Base-by-base conservation (phyloP, 192 early-diverging fungal genomes). In the Rhizophagus prolifer region DNA sequence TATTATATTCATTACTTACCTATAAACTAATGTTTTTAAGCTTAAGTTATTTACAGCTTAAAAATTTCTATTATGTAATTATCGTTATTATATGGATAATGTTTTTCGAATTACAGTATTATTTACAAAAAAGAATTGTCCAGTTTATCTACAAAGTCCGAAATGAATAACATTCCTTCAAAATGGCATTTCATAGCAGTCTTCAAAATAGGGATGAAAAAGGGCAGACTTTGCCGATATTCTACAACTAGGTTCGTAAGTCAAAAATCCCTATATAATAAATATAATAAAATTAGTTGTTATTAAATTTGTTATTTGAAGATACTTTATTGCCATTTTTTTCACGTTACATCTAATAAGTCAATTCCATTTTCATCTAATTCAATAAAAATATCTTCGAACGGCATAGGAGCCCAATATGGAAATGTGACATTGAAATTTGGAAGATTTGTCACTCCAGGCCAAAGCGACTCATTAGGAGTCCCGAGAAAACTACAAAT, bases 401-500 rank as follows among this genome's bases (percentile, higher is more conserved):
- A 81, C 66, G 83, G 72, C 74, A 88, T 78, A 19, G 82, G 72
- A 50, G 75, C 58, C 94, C 94, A 97, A 58, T 81, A 78, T 25
- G 96, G 96, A 71, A 96, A 97, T 30, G 59, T 88, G 1, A 80
- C 72, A 72, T 95, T 96, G 83, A 90, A 97, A 81, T 97, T 93
- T 13, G 95, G 93, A 46, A 96, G 82, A 23, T 74, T 58, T n/a
- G 84, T 77, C 38, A 95, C 78, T 8, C 91, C 91, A 12, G 93
- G 92, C 96, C 96, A 97, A 30, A 88, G 83, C 31, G 86, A 70
- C 58, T 91, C 90, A 69, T 85, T 90, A 3, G 96, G 96, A 4
- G 96, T 97, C 30, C 96, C 96, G 25, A 94, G 86, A 26, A 90
- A 79, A 79, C 90, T 94, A 93, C 70, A 95, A 94, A 81, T 92